These are phyloP conservation scores for Globisporangium mamillatum DNA, from an alignment of 352 stramenopile species.

Conservation along the genomic window DNA sequence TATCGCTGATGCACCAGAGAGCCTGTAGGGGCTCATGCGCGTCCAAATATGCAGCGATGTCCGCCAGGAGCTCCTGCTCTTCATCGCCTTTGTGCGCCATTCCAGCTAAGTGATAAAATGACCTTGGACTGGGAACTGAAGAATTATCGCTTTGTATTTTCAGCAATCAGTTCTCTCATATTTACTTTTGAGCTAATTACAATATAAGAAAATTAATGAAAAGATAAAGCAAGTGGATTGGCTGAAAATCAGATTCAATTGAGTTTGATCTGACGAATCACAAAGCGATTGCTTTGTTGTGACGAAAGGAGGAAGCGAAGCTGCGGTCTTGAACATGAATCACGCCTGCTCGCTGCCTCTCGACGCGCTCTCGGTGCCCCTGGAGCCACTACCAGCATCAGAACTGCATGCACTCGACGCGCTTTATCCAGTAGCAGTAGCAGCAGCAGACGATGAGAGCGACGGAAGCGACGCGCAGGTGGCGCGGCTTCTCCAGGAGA, in stretches of 20 bases:
- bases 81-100: background rate
- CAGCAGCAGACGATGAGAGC: background rate
- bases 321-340: background rate
- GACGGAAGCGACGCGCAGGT: background rate
- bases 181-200: background rate
- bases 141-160: background rate
- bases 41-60: conserved; percentile 10
- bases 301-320: no score
- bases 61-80: background rate
- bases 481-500: background rate
- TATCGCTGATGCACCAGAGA: background rate
- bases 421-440: background rate
- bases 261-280: no score
- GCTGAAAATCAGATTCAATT: background rate
- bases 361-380: background rate
- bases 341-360: background rate
- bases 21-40: background rate
- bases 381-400: background rate
- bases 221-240: background rate
- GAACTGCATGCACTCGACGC: background rate
- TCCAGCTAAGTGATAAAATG: background rate
- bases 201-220: background rate
- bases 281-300: no score
- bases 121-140: background rate
- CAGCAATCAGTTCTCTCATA: background rate